These are phyloP conservation scores for Arthrobotrys conoides DNA, from an alignment of 2,329 filamentous ascomycete genomes.

Conservation along the genomic window DNA sequence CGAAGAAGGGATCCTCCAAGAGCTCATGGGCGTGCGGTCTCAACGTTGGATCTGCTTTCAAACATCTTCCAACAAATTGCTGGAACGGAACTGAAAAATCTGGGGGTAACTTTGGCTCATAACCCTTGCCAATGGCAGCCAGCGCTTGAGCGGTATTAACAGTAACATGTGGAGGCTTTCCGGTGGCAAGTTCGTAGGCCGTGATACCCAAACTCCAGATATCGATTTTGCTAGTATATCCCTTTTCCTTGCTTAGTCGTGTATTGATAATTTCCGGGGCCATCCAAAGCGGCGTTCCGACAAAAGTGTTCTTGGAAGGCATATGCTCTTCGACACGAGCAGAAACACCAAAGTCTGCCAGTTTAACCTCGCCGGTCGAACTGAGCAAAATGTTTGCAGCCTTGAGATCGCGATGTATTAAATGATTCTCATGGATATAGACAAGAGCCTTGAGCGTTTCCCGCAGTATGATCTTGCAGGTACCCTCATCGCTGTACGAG, in stretches of 20 bases:
- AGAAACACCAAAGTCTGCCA: slow-evolving; percentile 96
- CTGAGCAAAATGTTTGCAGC: slow-evolving; percentile 98
- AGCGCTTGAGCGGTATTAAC: slow-evolving; percentile 95
- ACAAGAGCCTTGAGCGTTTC: slow-evolving; percentile 27
- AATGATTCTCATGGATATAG: slow-evolving; percentile 94
- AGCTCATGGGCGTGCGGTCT: slow-evolving; percentile 34
- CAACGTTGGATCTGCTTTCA: slow-evolving; percentile 75
- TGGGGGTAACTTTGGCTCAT: slow-evolving; percentile 86
- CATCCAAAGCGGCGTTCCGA: slow-evolving; percentile 98
- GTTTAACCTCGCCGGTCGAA: slow-evolving; percentile 94
- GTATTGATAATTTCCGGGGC: slow-evolving; percentile 82
- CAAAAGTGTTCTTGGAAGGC: slow-evolving; percentile 92
- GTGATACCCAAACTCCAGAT: slow-evolving; percentile 95
- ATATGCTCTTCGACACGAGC: slow-evolving; percentile 90
- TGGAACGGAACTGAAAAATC: slow-evolving; percentile 88
- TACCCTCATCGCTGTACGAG: slow-evolving; percentile 16
- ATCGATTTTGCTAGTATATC: slow-evolving; percentile 89
- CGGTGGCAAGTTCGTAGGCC: slow-evolving; percentile 88
- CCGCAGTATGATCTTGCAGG: slow-evolving; percentile 29
- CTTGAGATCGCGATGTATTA: slow-evolving; percentile 96
- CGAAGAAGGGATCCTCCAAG: slow-evolving; percentile 34
- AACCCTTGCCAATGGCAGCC: slow-evolving; percentile 89
- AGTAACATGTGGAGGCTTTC: slow-evolving; percentile 87
- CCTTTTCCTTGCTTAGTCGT: slow-evolving; percentile 68
- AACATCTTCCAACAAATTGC: slow-evolving; percentile 89